Base-by-base conservation (phyloP, 441 rosid species). In the Gossypium davidsonii region DNA sequence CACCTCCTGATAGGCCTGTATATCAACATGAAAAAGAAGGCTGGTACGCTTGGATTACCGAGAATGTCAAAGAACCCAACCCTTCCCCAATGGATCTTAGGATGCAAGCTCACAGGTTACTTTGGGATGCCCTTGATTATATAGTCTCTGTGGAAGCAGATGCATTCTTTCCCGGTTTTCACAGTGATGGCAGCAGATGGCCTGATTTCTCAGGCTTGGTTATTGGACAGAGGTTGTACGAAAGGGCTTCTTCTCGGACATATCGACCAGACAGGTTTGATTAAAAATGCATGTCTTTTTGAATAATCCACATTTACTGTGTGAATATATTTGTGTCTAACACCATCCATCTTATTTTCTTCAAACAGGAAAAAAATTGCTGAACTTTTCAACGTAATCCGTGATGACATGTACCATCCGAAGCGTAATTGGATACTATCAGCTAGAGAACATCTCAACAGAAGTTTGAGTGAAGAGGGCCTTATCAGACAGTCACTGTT, bases 61-160 rank as follows among this genome's bases (percentile, higher is more conserved):
- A 90, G 84, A 85, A 83, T 56, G 89, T 90, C 75, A 79, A 82
- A 46, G 98, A 96, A 83, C 98, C 98, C 74, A 85, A 74, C 28
- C 97, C 91, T 76, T 87, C 96, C 28, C 88, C 83, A 56, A 69
- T 82, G 65, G 93, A 91, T 86, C 85, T 89, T 79, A 87, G 97
- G 80, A 83, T 75, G 80, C 90, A 88, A 84, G 99, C 98, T 0
- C 99, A 94, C 79, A 86, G 91, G 78, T 83, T 96, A 78, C 79
- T 96, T 71, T 92, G 97, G 97, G 97, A 90, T 84, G 98, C 99
- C 42, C 92, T 96, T 83, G 99, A 96, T 83, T 94, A 83, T 80
- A 82, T 86, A 21, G 85, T 94, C 23, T 92, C 98, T 66, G 86
- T 94, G 48, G 93, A 94, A 81, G 97, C 98, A 5, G 98, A 96